These are phyloP conservation scores for Ascosphaera pollenicola DNA, from an alignment of 2,329 filamentous ascomycete species.

Conservation along the genomic window DNA sequence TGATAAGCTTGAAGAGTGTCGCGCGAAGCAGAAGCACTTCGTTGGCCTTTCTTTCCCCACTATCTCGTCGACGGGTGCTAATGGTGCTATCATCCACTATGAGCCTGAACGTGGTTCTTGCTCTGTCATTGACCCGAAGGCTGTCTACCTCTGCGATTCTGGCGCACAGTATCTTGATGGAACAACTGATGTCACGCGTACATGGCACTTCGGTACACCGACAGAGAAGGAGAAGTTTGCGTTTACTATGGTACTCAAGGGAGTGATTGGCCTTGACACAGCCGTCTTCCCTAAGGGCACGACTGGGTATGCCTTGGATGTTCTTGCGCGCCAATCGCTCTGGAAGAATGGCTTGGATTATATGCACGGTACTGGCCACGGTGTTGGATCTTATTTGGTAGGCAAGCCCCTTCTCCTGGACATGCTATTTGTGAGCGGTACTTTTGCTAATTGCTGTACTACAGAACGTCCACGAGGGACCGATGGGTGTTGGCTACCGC, in stretches of 20 bases:
- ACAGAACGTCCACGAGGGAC: conserved; percentile 82
- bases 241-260: conserved; percentile 88
- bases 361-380: conserved; percentile 87
- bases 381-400: conserved; percentile 69
- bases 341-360: conserved; percentile 93
- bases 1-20: conserved; percentile 55
- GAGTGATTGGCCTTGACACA: conserved; percentile 69
- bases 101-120: conserved; percentile 67
- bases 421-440: background rate
- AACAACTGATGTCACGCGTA: conserved; percentile 88
- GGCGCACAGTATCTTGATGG: conserved; percentile 92
- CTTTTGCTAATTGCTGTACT: conserved; percentile 6
- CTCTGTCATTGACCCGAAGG: conserved; percentile 58
- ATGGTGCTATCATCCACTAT: conserved; percentile 92
- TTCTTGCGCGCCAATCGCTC: conserved; percentile 68
- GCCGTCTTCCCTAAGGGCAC: conserved; percentile 88
- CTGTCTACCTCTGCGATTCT: conserved; percentile 88
- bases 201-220: conserved; percentile 74
- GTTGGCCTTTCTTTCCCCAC: conserved; percentile 86
- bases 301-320: conserved; percentile 77
- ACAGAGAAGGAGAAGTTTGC: conserved; percentile 65
- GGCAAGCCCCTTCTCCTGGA: conserved; percentile 1
- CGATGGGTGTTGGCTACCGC: conserved; percentile 84
- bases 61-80: conserved; percentile 83
- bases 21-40: conserved; percentile 45